Conservation (phyloP, 2,329 filamentous ascomycete genomes). For the Aspergillus sp. region DNA sequence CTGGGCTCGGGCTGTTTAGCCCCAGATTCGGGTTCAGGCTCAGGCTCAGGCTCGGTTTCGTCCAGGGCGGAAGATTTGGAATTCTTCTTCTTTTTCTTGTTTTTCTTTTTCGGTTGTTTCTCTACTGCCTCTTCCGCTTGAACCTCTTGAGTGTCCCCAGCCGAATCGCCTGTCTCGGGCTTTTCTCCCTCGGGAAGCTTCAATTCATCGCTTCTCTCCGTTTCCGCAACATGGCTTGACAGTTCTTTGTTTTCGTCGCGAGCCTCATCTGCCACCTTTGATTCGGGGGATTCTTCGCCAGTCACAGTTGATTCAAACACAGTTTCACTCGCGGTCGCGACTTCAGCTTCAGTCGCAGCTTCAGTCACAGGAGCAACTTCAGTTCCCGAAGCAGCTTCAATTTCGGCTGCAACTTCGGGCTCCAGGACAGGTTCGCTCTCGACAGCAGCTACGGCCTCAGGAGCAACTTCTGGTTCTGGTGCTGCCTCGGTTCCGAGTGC, state of each 20-base stretch:
- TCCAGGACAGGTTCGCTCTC: background rate
- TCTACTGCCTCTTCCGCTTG: slow-evolving; percentile 17
- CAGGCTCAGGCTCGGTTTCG: slow-evolving; percentile 17
- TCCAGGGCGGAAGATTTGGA: slow-evolving; percentile 16
- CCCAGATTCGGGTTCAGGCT: background rate
- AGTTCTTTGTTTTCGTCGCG: background rate
- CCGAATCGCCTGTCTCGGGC: slow-evolving; percentile 3
- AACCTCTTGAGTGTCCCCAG: background rate
- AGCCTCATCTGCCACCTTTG: slow-evolving; percentile 3
- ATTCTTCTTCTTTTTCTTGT: slow-evolving; percentile 28
- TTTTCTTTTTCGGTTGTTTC: slow-evolving; percentile 23
- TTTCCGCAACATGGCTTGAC: background rate
- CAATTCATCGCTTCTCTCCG: background rate
- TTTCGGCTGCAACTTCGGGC: background rate
- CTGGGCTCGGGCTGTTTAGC: slow-evolving; percentile 8
- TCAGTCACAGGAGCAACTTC: background rate
- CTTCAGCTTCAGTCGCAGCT: background rate
- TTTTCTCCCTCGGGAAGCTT: slow-evolving; percentile 3
- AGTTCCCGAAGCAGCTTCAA: background rate
- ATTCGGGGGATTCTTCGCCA: background rate
- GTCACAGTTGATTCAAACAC: slow-evolving; percentile 6
- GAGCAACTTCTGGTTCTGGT: slow-evolving; percentile 13
- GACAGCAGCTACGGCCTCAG: background rate
- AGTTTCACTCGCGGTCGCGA: slow-evolving; percentile 19
- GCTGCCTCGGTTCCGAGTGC: background rate